A percentile compares a stretch with the other conserved stretches of the same genome.
Evolutionary conservation across 2,329 filamentous ascomycete species (phyloP).

Genomic region (Cladophialophora immunda): DNA sequence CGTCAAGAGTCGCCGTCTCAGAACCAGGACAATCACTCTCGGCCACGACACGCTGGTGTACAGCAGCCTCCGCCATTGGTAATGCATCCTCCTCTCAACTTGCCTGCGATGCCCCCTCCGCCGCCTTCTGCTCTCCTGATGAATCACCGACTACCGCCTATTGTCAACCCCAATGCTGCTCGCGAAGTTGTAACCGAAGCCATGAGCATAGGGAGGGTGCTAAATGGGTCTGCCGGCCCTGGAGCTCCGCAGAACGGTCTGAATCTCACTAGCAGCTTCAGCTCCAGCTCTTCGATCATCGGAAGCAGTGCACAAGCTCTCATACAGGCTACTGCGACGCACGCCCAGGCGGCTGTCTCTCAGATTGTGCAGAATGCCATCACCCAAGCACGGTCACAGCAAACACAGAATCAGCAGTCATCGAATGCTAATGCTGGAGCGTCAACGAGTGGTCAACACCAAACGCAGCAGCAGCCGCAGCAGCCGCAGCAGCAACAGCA

Average conservation of each 20-base stretch:
- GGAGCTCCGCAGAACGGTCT: slow-evolving; percentile 17
- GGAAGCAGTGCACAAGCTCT: slow-evolving; percentile 22
- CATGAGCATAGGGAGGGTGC: slow-evolving; percentile 30
- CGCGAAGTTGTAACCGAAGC: too few relatives aligned
- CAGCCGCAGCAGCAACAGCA: slow-evolving; percentile 31
- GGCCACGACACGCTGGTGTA: slow-evolving; percentile 18
- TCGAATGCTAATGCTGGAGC: neutral
- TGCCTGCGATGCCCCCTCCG: slow-evolving; percentile 34
- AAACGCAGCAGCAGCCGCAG: slow-evolving; percentile 34
- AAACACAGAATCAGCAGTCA: slow-evolving; percentile 20
- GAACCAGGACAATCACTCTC: slow-evolving; percentile 53
- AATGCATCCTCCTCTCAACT: slow-evolving; percentile 45
- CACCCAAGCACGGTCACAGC: slow-evolving; percentile 17
- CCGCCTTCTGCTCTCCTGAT: slow-evolving; percentile 3
- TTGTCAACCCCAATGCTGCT: too few relatives aligned
- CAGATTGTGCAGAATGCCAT: slow-evolving; percentile 29
- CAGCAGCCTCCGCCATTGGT: slow-evolving; percentile 42
- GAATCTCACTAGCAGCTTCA: slow-evolving; percentile 24
- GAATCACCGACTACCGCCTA: too few relatives aligned
- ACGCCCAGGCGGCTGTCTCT: slow-evolving; percentile 25
- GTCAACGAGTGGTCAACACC: neutral
- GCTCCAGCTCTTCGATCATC: slow-evolving; percentile 17
- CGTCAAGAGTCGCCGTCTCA: slow-evolving; percentile 66
- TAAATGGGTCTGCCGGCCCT: slow-evolving; percentile 17
- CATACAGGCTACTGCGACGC: slow-evolving; percentile 22